Base-by-base conservation (phyloP, 148 eudicot genomes). In the Silene uniflora region DNA sequence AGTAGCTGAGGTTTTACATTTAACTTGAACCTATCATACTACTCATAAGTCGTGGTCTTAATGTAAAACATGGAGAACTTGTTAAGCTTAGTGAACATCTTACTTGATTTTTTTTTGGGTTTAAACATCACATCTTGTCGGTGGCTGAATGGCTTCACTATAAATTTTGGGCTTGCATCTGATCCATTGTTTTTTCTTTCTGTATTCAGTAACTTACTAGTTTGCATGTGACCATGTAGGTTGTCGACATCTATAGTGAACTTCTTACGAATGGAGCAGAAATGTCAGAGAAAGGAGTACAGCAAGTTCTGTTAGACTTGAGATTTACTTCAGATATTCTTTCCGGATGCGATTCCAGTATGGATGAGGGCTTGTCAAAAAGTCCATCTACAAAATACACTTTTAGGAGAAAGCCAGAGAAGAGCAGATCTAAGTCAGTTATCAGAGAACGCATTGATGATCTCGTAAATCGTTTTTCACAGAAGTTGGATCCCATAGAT, bases 401-500 rank as follows among this genome's bases (percentile, higher is more conserved):
- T 81, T 89, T 73, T 80, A 87, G 96, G 82, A 82, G 89, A 77
- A 94, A 89, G 82, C 98, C 88, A 81, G 91, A 88, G 73, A 82
- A 66, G 80, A 86, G 76, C 61, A 84, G 77, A 76, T 54, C 76
- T 77, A 94, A 88, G 79, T 89, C 96, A 60, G 89, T 76, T 63
- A 82, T 77, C 54, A 83, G 83, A 81, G 93, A 88, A 74, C 90
- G 83, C 73, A 54, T 88, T 56, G 85, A 90, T 83, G 85, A 80
- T 80, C 76, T 91, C 79, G 73, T 89, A 59, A 86, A 80, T 78
- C 85, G 79, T 59, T 86, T 90, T 78, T 81, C 96, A 25, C 90
- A 90, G 82, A 92, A 76, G 86, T 84, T 94, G 81, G 98, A 94
- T 83, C 98, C 97, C 69, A 95, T 91, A 72, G 98, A 94, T 77